phyloP scores from a whole-genome alignment of 768 basidiomycete species.

The Terana coerulea region DNA sequence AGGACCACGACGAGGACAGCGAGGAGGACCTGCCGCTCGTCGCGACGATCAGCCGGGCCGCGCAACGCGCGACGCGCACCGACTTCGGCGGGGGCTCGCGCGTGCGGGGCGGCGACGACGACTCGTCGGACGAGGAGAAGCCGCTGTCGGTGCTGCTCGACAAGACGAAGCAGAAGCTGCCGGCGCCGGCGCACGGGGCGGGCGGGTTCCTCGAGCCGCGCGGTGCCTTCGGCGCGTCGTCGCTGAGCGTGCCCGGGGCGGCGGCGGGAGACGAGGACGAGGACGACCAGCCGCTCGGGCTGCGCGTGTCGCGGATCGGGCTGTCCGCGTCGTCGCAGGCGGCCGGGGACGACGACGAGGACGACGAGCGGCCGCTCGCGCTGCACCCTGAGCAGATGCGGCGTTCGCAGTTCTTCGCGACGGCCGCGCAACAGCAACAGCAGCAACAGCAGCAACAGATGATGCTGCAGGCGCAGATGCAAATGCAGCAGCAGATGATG shows the following conservation, averaged over 20 bases:
- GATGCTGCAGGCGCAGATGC: conserved; percentile 58
- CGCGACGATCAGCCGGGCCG: conserved; percentile 54
- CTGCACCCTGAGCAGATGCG: conserved; percentile 80
- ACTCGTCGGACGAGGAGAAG: conserved; percentile 67
- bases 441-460: conserved; percentile 57
- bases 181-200: conserved; percentile 31
- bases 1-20: conserved; percentile 42
- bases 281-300: conserved; percentile 68
- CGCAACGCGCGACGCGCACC: conserved; percentile 36
- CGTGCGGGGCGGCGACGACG: conserved; percentile 27
- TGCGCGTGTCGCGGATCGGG: conserved; percentile 53
- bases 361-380: conserved; percentile 69
- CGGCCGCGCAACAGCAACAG: conserved; percentile 45
- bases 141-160: conserved; percentile 63
- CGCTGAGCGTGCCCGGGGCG: neutral
- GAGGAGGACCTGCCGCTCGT: conserved; percentile 82
- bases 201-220: conserved; percentile 21
- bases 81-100: conserved; percentile 12
- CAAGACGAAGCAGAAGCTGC: conserved; percentile 40
- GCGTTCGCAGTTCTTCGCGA: conserved; percentile 50
- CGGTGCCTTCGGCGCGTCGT: conserved; percentile 3
- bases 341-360: conserved; percentile 36
- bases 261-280: conserved; percentile 27
- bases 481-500: conserved; percentile 71
- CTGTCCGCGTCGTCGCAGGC: conserved; percentile 5